Base-by-base conservation (phyloP, 2,329 filamentous ascomycete species). In the Tympanopsis confertula region DNA sequence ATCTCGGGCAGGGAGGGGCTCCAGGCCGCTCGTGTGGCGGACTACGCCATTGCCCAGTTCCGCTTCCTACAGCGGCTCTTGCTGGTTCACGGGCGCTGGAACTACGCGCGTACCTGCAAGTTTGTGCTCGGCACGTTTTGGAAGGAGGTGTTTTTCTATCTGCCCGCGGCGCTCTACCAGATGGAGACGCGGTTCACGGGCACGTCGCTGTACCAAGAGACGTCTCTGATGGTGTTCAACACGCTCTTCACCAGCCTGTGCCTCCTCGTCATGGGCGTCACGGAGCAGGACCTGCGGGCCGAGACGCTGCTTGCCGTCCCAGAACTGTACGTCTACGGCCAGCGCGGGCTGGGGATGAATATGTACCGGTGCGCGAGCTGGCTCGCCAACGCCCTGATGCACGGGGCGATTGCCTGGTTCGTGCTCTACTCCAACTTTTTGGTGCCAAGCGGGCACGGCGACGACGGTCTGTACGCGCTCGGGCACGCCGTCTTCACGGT, bases 11-110 rank as follows among this genome's bases (percentile, higher is more conserved):
- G 89, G 52, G 88, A 95, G 59, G 88, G 88, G 1, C 65, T 94
- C 1, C 88, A 94, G 56, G 88, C 88, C 5, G 86, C 88, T 0
- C 75, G 88, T 42, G 88, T 89, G 2, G 86, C 86, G 1, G 88
- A 95, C 57, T 95, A 93, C 54, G 82, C 85, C 3, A 89, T 95
- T 45, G 87, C 84, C 0, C 86, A 94, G 54, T 95, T 95, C 54
- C 70, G 86, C 10, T 95, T 94, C 60, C 59, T 95, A n/a, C 75
- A 87, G 43, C 82, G 86, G 38, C 63, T 94, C 5, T 66, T 94
- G 4, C 70, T 94, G 3, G 86, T 94, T 1, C 86, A 94, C 51
- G 86, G 86, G 1, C 71, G 86, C 7, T 94, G 86, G 86, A 93
- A 93, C 57, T 94, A 95, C 46, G 71, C 89, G 19, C 74, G 86